Conservation (phyloP, 1,284 basidiomycete genomes). For the Cutaneotrichosporon daszewskae region DNA sequence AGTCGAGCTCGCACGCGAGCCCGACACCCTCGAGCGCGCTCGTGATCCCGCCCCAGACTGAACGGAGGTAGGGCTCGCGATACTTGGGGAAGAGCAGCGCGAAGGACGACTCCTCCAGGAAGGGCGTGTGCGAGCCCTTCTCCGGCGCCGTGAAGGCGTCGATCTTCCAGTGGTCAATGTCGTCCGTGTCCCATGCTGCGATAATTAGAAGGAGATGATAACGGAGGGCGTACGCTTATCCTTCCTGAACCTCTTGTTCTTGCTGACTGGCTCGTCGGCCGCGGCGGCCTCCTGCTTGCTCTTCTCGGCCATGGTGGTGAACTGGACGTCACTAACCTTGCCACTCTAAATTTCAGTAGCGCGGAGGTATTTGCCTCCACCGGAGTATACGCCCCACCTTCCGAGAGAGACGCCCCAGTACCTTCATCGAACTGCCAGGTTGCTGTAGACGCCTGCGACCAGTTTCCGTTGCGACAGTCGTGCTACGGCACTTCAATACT, state of each 20-base stretch:
- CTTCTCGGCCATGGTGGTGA: too few relatives aligned
- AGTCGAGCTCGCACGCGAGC: constrained; percentile 83
- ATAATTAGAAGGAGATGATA: neutral
- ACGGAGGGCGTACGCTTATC: constrained; percentile 66
- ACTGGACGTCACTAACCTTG: too few relatives aligned
- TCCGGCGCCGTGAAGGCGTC: constrained; percentile 68
- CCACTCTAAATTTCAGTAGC: too few relatives aligned
- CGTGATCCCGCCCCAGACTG: constrained; percentile 93
- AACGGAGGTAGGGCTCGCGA: constrained; percentile 89
- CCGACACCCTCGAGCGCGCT: constrained; percentile 76
- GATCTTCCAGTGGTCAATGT: constrained; percentile 98
- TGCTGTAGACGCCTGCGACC: too few relatives aligned
- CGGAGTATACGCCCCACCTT: too few relatives aligned
- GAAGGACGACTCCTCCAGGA: constrained; percentile 93
- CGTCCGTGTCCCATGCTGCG: constrained; percentile 95
- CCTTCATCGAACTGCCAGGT: too few relatives aligned
- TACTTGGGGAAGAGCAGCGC: constrained; percentile 99
- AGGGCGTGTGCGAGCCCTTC: constrained; percentile 54
- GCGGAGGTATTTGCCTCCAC: too few relatives aligned
- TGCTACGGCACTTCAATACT: too few relatives aligned
- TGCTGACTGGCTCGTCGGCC: constrained; percentile 52
- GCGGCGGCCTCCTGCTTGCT: constrained; percentile 20
- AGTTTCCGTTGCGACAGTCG: too few relatives aligned
- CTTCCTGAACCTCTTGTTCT: constrained; percentile 82
- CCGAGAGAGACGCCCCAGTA: too few relatives aligned